Percentiles rank a stretch among this genome's conserved stretches.
Conservation (phyloP, 768 basidiomycete genomes). For the Lactarius psammicola region DNA sequence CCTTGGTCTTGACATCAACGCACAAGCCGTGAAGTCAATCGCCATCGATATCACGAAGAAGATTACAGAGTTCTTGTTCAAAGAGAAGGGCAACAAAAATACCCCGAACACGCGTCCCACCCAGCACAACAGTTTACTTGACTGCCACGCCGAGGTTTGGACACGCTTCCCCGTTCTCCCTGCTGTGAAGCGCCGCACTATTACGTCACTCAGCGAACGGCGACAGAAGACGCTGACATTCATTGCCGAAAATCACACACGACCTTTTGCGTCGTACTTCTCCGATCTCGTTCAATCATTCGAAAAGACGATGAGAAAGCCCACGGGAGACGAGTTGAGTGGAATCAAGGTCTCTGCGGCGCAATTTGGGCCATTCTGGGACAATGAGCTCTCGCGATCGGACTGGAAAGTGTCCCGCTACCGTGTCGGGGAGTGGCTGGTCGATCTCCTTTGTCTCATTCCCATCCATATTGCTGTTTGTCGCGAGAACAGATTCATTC, state of each 20-base stretch:
- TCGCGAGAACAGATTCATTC: constrained; percentile 14
- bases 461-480: constrained; percentile 63
- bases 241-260: constrained; percentile 41
- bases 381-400: constrained; percentile 5
- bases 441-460: constrained; percentile 58
- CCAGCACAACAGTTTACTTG: constrained; percentile 40
- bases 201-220: constrained; percentile 30
- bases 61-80: constrained; percentile 55
- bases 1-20: constrained; percentile 39
- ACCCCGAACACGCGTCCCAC: constrained; percentile 29
- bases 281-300: constrained; percentile 45
- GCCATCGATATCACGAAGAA: constrained; percentile 54
- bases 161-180: constrained; percentile 20
- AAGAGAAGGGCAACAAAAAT: constrained; percentile 39
- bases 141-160: constrained; percentile 21
- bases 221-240: constrained; percentile 42
- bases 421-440: constrained; percentile 59
- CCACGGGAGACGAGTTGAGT: constrained; percentile 46
- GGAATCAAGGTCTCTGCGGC: constrained; percentile 39
- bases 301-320: constrained; percentile 51
- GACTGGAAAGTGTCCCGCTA: constrained; percentile 38
- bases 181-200: constrained; percentile 21
- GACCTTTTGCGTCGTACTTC: constrained; percentile 45
- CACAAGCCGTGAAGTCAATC: constrained; percentile 42
- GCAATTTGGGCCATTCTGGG: constrained; percentile 33